phyloP scores from a whole-genome alignment of 2,329 filamentous ascomycete genomes.

The Fusarium newnesense region DNA sequence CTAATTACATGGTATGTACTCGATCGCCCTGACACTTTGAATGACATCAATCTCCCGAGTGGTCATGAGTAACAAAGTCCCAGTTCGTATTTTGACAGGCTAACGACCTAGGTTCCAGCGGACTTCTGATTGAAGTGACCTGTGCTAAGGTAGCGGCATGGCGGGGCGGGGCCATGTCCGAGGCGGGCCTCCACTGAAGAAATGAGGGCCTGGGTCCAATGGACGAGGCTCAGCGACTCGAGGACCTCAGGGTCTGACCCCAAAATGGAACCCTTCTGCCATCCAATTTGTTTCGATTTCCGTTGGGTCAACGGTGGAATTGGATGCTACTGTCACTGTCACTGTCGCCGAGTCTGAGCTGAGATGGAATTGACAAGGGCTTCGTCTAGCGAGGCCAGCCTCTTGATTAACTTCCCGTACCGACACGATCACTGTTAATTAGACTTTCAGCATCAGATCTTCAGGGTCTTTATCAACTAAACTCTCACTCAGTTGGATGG shows the following conservation, averaged over 20 bases:
- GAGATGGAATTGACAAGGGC: neutral
- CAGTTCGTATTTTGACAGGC: conserved; percentile 22
- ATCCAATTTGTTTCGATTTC: conserved; percentile 29
- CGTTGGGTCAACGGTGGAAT: conserved; percentile 1
- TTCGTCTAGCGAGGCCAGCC: neutral
- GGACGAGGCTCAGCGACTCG: neutral
- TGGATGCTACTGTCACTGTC: neutral
- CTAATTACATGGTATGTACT: neutral
- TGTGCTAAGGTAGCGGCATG: conserved; percentile 6
- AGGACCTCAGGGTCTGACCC: conserved; percentile 21
- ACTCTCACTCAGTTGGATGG: neutral
- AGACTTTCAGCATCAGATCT: neutral
- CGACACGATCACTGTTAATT: neutral
- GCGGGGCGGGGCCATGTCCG: neutral
- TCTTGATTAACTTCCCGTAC: neutral
- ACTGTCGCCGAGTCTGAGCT: neutral
- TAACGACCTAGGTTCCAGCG: conserved; percentile 11
- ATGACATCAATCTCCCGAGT: conserved; percentile 34
- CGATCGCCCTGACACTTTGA: neutral
- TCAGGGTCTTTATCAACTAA: neutral
- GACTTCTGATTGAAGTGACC: neutral
- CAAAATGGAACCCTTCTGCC: conserved; percentile 16
- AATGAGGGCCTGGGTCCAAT: neutral
- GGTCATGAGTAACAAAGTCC: conserved; percentile 1
- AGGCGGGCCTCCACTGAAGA: neutral